Percentiles rank a stretch among this genome's conserved stretches.
phyloP scores from a whole-genome alignment of 1,284 basidiomycete species.

The Tranzscheliella williamsii region DNA sequence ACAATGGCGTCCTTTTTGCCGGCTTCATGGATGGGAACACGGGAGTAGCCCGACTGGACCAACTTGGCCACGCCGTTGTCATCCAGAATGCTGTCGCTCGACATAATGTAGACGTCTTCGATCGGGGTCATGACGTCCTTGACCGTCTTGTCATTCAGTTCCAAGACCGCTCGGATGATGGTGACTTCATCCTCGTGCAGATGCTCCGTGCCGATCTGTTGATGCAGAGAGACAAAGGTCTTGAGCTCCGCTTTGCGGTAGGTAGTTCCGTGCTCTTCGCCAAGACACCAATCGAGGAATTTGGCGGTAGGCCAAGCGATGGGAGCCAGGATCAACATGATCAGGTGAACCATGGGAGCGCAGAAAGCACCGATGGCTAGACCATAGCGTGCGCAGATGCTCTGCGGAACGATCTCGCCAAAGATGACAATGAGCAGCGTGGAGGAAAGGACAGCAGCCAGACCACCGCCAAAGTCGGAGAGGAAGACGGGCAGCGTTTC shows the following conservation, averaged over 20 bases:
- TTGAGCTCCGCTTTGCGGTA: slow-evolving; percentile 70
- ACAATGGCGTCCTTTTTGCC: slow-evolving; percentile 76
- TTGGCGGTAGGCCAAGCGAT: slow-evolving; percentile 63
- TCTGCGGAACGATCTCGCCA: slow-evolving; percentile 62
- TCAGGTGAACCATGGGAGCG: slow-evolving; percentile 69
- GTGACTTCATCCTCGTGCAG: slow-evolving; percentile 81
- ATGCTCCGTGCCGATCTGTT: slow-evolving; percentile 79
- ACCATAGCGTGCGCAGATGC: slow-evolving; percentile 82
- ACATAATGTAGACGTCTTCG: slow-evolving; percentile 77
- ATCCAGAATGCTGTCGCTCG: slow-evolving; percentile 77
- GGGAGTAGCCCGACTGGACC: slow-evolving; percentile 75
- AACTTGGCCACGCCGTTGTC: slow-evolving; percentile 73
- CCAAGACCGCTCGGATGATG: slow-evolving; percentile 63
- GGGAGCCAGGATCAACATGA: slow-evolving; percentile 63
- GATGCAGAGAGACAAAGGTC: slow-evolving; percentile 76
- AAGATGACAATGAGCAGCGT: slow-evolving; percentile 64
- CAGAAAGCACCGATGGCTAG: slow-evolving; percentile 88
- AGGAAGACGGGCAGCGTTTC: slow-evolving; percentile 63
- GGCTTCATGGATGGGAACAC: slow-evolving; percentile 86
- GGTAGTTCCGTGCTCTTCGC: slow-evolving; percentile 63
- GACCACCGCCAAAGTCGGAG: slow-evolving; percentile 51
- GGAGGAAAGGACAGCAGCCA: slow-evolving; percentile 54
- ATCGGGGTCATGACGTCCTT: slow-evolving; percentile 68
- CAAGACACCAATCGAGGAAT: slow-evolving; percentile 63
- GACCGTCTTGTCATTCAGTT: slow-evolving; percentile 68